Evolutionary conservation across 805 yeast genomes (phyloP).

Genomic region (Kazachstania africana): DNA sequence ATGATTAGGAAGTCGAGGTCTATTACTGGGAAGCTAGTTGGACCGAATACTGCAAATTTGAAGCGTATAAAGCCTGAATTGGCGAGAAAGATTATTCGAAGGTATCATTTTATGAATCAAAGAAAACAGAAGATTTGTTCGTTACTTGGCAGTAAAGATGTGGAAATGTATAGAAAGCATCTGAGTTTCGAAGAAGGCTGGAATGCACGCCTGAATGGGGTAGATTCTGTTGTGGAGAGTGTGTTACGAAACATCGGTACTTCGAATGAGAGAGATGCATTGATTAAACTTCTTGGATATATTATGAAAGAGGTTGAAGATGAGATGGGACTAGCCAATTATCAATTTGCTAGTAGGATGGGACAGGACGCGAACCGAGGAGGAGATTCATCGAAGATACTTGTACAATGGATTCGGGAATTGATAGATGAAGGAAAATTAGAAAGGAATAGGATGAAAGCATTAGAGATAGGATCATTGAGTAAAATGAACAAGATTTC

Average conservation of each 20-base stretch:
- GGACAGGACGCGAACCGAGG: slow-evolving; percentile 77
- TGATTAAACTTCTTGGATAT: slow-evolving; percentile 31
- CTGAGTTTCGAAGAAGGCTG: background rate
- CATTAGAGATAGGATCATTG: slow-evolving; percentile 79
- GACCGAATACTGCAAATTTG: slow-evolving; percentile 20
- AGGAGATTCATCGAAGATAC: slow-evolving; percentile 78
- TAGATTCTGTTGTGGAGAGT: no score
- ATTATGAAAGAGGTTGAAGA: slow-evolving; percentile 51
- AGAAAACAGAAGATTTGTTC: slow-evolving; percentile 33
- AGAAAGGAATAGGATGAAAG: slow-evolving; percentile 17
- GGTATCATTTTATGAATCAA: slow-evolving; percentile 64
- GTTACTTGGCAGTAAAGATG: slow-evolving; percentile 15
- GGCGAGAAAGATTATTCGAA: slow-evolving; percentile 65
- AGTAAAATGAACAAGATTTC: slow-evolving; percentile 59
- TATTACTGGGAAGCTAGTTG: slow-evolving; percentile 26
- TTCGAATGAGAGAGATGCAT: slow-evolving; percentile 10
- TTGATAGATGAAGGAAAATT: slow-evolving; percentile 5
- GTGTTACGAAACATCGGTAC: no score
- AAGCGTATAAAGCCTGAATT: slow-evolving; percentile 55
- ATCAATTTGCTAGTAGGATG: slow-evolving; percentile 74
- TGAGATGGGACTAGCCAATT: slow-evolving; percentile 67
- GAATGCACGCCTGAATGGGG: no score
- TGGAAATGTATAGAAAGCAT: no score
- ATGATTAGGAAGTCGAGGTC: slow-evolving; percentile 22
- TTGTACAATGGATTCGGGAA: slow-evolving; percentile 60